phyloP scores from a whole-genome alignment of 2,329 filamentous ascomycete genomes.

The Colletotrichum tanaceti region DNA sequence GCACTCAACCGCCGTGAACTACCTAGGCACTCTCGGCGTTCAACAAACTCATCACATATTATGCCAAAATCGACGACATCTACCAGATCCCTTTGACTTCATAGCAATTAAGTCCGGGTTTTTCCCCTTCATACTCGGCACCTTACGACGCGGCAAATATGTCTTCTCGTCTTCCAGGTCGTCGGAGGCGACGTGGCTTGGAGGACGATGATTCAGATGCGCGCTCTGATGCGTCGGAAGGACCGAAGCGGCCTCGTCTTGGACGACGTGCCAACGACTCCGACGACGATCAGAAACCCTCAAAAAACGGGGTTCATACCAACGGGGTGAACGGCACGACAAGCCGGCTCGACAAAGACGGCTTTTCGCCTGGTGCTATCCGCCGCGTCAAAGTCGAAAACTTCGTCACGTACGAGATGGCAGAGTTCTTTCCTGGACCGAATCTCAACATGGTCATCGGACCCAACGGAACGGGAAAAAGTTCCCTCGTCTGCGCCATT shows the following conservation, averaged over 20 bases:
- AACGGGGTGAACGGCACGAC: constrained; percentile 37
- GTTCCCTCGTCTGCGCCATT: constrained; percentile 95
- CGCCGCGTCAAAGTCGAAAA: constrained; percentile 86
- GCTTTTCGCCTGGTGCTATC: constrained; percentile 82
- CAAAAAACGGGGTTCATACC: constrained; percentile 27
- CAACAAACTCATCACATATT: not conserved
- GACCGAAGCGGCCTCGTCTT: constrained; percentile 53
- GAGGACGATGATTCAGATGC: constrained; percentile 53
- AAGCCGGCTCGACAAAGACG: constrained; percentile 43
- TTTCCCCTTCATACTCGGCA: too few species aligned
- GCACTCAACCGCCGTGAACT: not conserved
- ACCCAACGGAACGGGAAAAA: constrained; percentile 98
- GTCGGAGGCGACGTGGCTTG: constrained; percentile 53
- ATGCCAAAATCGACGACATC: not conserved
- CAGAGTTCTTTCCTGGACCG: constrained; percentile 90
- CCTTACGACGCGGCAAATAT: not conserved
- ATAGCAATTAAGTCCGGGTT: not conserved
- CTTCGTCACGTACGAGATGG: constrained; percentile 94
- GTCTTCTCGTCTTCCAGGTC: constrained; percentile 27
- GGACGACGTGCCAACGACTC: constrained; percentile 39
- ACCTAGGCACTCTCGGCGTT: not conserved
- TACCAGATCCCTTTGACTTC: not conserved
- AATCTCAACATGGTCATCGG: constrained; percentile 98
- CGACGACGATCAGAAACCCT: constrained; percentile 37
- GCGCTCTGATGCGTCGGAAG: constrained; percentile 46